Evolutionary conservation across 331 rosid genomes (phyloP), one percentile per base, ranked within the genome.

Genomic region (Telfairia occidentalis): DNA sequence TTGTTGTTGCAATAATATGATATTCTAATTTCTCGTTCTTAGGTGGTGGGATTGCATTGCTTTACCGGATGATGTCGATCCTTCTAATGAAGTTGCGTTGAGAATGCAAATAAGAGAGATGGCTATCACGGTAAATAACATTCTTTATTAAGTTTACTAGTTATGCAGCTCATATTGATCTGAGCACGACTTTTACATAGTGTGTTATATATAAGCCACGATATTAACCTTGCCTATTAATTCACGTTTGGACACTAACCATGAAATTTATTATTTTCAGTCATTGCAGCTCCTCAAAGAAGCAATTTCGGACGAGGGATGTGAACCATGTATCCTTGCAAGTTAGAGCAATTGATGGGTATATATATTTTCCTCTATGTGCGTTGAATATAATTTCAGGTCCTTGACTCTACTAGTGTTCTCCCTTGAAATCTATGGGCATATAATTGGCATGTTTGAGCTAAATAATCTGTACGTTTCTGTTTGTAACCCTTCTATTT

Each of bases 21-120:
- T 28, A 72, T 50, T 54, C 37, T 1, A 60, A 24, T 24, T 54
- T 77, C 75, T 82, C 69, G 32, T 78, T 77, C 73, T 26, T 82
- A 95, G 99, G 96, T 92, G 97, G 99, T 95, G 99, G 99, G 97
- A 95, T 50, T 95, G 96, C 70, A 64, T 95, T 81, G 92, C 96
- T 16, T 82, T 91, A 89, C 99, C 99, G 48, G 87, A 84, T 75
- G 97, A 95, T 76, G 77, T 95, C 11, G 83, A 88, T 78, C 76
- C 93, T 84, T 86, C 90, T 1, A 89, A 88, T 77, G 99, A 95
- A 84, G 82, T 80, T 69, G 78, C 84, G 32, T 95, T 92, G 82
- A 84, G 97, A 81, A 81, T 79, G 89, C 96, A 88, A 81, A 87
- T 95, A 78, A 92, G 85, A 88, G 89, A 85, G 71, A 70, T 95